Evolutionary conservation across 225 moss, liverwort and hornwort species (phyloP).

Genomic region (Bryoerythrophyllum caledonicum): DNA sequence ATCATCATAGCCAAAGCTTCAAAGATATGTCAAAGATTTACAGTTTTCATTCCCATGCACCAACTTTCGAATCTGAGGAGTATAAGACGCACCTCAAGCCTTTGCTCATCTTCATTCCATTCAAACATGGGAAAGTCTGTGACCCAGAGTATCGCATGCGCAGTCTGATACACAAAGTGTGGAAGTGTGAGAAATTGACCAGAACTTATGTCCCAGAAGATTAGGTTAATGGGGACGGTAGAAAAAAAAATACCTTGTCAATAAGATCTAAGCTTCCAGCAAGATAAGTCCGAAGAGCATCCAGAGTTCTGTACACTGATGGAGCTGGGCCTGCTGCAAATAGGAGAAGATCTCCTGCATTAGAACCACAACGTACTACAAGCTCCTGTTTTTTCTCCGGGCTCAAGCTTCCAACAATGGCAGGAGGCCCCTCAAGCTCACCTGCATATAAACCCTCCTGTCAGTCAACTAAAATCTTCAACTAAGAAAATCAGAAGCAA

Average conservation of each 20-base stretch:
- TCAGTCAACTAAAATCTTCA: conserved; percentile 9
- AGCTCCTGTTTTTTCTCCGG: conserved; percentile 54
- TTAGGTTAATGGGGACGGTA: background rate
- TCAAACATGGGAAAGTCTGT: conserved; percentile 98
- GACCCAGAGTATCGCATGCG: conserved; percentile 83
- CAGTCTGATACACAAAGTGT: conserved; percentile 49
- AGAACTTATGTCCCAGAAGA: conserved; percentile 5
- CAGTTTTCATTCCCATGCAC: background rate
- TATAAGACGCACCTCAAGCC: conserved; percentile 73
- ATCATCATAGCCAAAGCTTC: conserved; percentile 2
- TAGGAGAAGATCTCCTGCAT: conserved; percentile 81
- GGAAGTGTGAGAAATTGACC: conserved; percentile 15
- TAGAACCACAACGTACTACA: conserved; percentile 47
- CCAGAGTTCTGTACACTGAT: conserved; percentile 69
- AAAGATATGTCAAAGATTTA: background rate
- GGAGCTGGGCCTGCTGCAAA: conserved; percentile 73
- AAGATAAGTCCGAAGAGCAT: conserved; percentile 80
- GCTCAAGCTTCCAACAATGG: conserved; percentile 66
- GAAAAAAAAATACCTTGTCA: conserved; percentile 56
- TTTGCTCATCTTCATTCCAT: conserved; percentile 87
- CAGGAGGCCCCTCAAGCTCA: conserved; percentile 75
- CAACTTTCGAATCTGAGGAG: background rate
- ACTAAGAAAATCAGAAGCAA: background rate
- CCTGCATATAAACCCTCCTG: conserved; percentile 45
- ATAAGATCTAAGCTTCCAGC: conserved; percentile 75